Evolutionary conservation across 2,329 filamentous ascomycete species (phyloP), one percentile per base, ranked within the genome.

Genomic region (Pyricularia grisea): DNA sequence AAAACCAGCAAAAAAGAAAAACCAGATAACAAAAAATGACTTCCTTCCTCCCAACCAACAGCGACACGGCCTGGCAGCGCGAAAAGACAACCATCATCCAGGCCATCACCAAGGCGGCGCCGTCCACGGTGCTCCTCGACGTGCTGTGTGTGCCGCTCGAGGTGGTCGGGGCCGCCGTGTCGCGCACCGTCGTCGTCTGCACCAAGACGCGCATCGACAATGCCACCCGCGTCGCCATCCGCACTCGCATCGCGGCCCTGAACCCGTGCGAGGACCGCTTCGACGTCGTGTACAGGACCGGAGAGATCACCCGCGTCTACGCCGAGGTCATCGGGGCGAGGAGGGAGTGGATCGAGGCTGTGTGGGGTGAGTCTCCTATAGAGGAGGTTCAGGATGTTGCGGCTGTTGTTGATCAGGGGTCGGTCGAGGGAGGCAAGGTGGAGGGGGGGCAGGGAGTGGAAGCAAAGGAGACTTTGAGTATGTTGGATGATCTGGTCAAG

Each of bases 301-400:
- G 65, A 9, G 65, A 67, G 65, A 67, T 67, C 31, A 28, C 33
- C 31, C 65, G 23, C 65, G 11, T 42, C 33, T 67, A 28, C 65
- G 65, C 65, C 36, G 65, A 67, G 36, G 65, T 50, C 65, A 67
- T 67, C 14, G 36, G 36, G 12, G 65, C 36, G 36, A 67, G 65
- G 12, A 67, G 36, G 65, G 33, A 42, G 31, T 67, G 65, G 65
- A 50, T 67, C 14, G n/a, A 23, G 3, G 23, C 36, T 36, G 33
- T 50, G 65, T 67, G 33, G 25, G 36, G 9, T 17, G 23, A 10
- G 31, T 2, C 4, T 2, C 31, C 31, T 2, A 10, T 10, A n/a
- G n/a, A n/a, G 31, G 6, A 10, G 31, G 11, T 10, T 33, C 17
- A 2, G 10, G 64, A 5, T 23, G 50, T 4, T 23, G 50, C 50